Conservation (phyloP, 495 filamentous ascomycete species). For the Talaromyces thailandensis region DNA sequence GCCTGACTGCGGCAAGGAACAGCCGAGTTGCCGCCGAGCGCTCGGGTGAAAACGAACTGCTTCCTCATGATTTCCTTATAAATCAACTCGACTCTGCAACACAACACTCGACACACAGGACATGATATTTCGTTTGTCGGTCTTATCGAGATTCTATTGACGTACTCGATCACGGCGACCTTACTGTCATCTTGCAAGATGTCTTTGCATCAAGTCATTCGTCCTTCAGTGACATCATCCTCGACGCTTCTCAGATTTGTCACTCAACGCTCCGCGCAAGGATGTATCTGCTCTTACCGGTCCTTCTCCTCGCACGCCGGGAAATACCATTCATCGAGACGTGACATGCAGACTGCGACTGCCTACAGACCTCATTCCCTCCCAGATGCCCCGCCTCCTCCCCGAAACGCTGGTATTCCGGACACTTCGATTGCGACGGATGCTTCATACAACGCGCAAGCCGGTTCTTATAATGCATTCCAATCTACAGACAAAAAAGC, state of each 20-base stretch:
- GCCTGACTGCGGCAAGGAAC: slow-evolving; percentile 5
- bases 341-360: slow-evolving; percentile 63
- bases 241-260: slow-evolving; percentile 43
- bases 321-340: slow-evolving; percentile 47
- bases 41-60: slow-evolving; percentile 1
- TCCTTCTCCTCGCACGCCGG: slow-evolving; percentile 56
- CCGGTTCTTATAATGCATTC: slow-evolving; percentile 2
- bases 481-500: slow-evolving; percentile 7
- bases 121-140: neutral
- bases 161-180: slow-evolving; percentile 5
- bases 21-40: slow-evolving; percentile 7
- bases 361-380: slow-evolving; percentile 71
- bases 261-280: slow-evolving; percentile 31
- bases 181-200: slow-evolving; percentile 13
- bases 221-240: slow-evolving; percentile 44
- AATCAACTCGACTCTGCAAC: neutral
- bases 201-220: slow-evolving; percentile 27
- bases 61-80: slow-evolving; percentile 4
- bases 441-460: slow-evolving; percentile 9
- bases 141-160: neutral
- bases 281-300: slow-evolving; percentile 46
- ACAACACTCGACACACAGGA: neutral
- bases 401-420: slow-evolving; percentile 59
- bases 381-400: slow-evolving; percentile 51
- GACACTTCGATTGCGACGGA: slow-evolving; percentile 22